Evolutionary conservation across 23 red algal genomes (phyloP), one percentile per base, ranked within the genome.

Genomic region (Gracilaria caudata): DNA sequence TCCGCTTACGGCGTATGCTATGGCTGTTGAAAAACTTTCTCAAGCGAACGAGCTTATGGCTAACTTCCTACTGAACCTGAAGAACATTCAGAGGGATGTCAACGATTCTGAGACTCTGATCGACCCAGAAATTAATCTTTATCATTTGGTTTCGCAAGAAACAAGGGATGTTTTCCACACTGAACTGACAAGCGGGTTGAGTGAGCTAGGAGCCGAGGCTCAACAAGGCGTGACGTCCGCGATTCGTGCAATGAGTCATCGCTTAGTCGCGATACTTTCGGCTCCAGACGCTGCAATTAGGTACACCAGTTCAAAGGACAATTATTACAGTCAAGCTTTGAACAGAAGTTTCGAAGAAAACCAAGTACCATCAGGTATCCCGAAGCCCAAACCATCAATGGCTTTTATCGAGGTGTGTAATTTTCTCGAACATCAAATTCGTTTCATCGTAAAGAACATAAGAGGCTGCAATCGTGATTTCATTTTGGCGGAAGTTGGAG

Each of bases 401-500:
- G 71, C 72, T 14, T 89, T 89, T n/a, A 24, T 89, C 35, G 75
- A 66, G 1, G 85, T 72, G 39, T 89, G 41, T n/a, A 46, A 43
- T 14, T 89, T 89, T 40, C 20, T 89, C 8, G 85, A 89, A 57
- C 71, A 89, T 49, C 85, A 89, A 47, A 68, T 89, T 13, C 70
- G 28, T 35, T 78, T 72, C 13, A 72, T 89, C 13, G 34, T 79
- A 38, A 75, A 53, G 33, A 79, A 61, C 29, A 61, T 89, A 0
- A 68, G 66, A 12, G 56, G 54, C 23, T 40, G 40, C 28, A 89
- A 89, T 49, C 71, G 74, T 30, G 72, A 89, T 17, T 89, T 89
- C 29, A 36, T 89, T 28, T 64, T 89, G 28, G 53, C 71, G 7
- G 57, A 89, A 79, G 37, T 89, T 9, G 72, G 72, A 2, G 30